Base-by-base conservation (phyloP, 352 stramenopile species). In the Sclerospora graminicola region DNA sequence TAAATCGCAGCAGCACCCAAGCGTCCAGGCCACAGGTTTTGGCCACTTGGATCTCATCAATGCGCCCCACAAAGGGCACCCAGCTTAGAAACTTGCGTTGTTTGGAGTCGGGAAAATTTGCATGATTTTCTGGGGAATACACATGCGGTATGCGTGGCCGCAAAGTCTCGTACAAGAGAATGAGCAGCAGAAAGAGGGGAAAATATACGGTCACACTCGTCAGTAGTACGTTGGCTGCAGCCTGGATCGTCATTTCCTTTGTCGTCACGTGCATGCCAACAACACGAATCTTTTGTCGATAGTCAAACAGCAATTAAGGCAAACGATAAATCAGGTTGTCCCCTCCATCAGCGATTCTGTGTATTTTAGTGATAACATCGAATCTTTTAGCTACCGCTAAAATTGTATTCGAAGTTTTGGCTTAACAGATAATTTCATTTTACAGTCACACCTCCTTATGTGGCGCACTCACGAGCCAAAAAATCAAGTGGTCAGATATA, bases 1-100 rank as follows among this genome's bases (percentile, higher is more conserved):
- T 60, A 41, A 90, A 90, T 37, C 73, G 76, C 46, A 89, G 45
- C 41, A 89, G 72, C 44, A 89, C 68, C 66, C 70, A 82, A 11
- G 76, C 69, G 45, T 86, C 73, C 45, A 89, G 55, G 0, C 76
- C 76, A 34, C 76, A 84, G 35, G 66, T 65, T 1, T 78, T 51
- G 11, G 80, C 66, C 24, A 89, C 72, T 28, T 72, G 50, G 27
- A 57, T 46, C 48, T 89, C 76, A n/a, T 60, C 45, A 14, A 85
- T 50, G 16, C 41, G 46, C 47, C 71, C 79, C 11, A 89, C 43
- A 46, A 80, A 73, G 11, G 70, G 70, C n/a, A 89, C 57, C 73
- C 76, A 88, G 13, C 42, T 45, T 28, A 79, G 54, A 28, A 68
- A 72, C 20, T 51, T 51, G n/a, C 26, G 31, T 16, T 69, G 49